Percentiles rank a stretch among this genome's conserved stretches.
phyloP scores from a whole-genome alignment of 495 filamentous ascomycete genomes.

The Daldinia vernicosa region DNA sequence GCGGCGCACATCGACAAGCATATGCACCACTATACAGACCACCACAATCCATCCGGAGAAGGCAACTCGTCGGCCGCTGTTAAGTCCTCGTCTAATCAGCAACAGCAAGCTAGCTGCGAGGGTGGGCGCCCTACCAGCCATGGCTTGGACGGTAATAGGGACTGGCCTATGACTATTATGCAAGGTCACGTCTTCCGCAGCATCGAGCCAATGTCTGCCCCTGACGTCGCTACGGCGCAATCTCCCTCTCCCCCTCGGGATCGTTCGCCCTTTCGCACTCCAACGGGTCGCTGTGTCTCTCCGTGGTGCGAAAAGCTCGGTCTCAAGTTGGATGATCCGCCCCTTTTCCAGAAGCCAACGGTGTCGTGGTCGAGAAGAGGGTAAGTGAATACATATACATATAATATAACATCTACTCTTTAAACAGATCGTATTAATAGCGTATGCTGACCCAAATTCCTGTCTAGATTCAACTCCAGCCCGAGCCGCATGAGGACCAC shows the following conservation, averaged over 20 bases:
- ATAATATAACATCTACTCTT: too few species aligned
- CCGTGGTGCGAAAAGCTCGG: slow-evolving; percentile 35
- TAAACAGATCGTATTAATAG: not conserved
- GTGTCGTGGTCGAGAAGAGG: slow-evolving; percentile 27
- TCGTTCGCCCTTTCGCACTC: slow-evolving; percentile 23
- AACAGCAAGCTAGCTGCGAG: slow-evolving; percentile 2
- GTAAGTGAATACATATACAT: slow-evolving; percentile 8
- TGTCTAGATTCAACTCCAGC: slow-evolving; percentile 30
- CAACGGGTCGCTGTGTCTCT: slow-evolving; percentile 27
- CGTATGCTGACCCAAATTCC: slow-evolving; percentile 5
- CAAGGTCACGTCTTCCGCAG: slow-evolving; percentile 19
- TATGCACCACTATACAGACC: slow-evolving; percentile 23
- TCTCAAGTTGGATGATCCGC: slow-evolving; percentile 24
- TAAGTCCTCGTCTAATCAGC: slow-evolving; percentile 9
- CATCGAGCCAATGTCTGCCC: slow-evolving; percentile 5
- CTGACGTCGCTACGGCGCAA: slow-evolving; percentile 8
- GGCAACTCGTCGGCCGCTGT: not conserved
- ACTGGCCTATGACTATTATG: slow-evolving; percentile 35
- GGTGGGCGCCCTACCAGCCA: slow-evolving; percentile 24
- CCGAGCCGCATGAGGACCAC: slow-evolving; percentile 28
- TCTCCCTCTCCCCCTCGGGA: slow-evolving; percentile 19
- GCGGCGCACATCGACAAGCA: slow-evolving; percentile 28
- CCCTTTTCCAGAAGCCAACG: slow-evolving; percentile 10
- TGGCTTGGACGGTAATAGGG: slow-evolving; percentile 44
- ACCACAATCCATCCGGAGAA: not conserved